Evolutionary conservation across 352 stramenopile genomes (phyloP).

Genomic region (Globisporangium nodosum): DNA sequence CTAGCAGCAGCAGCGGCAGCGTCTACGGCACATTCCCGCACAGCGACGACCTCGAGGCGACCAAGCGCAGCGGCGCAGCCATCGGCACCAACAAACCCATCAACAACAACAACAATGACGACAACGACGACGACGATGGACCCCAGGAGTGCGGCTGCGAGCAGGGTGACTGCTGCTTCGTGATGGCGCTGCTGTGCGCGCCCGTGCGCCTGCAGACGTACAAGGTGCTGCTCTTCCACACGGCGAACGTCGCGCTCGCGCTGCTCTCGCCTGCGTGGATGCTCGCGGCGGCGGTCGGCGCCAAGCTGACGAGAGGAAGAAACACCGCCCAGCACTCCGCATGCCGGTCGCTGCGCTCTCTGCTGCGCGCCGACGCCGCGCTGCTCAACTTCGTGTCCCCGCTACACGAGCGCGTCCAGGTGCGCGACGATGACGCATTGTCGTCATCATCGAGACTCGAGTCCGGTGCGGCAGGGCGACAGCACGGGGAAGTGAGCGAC

Average conservation of each 20-base stretch:
- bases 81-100: neutral
- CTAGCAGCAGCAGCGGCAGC: conserved; percentile 3
- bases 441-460: conserved; percentile 17
- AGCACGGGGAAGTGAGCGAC: neutral
- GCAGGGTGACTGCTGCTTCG: conserved; percentile 45
- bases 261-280: conserved; percentile 23
- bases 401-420: conserved; percentile 33
- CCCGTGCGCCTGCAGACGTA: conserved; percentile 54
- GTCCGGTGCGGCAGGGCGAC: conserved; percentile 2
- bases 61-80: neutral
- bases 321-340: conserved; percentile 16
- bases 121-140: conserved; percentile 8
- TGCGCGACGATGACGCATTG: conserved; percentile 38
- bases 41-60: neutral
- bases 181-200: conserved; percentile 43
- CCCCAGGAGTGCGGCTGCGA: conserved; percentile 18
- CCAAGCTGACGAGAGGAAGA: conserved; percentile 19
- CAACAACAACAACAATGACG: conserved; percentile 8
- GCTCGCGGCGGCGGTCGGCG: conserved; percentile 14
- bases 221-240: conserved; percentile 53
- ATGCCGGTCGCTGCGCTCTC: conserved; percentile 21
- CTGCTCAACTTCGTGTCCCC: conserved; percentile 66
- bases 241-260: conserved; percentile 41
- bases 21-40: conserved; percentile 5
- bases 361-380: conserved; percentile 35